Percentiles rank a stretch among this genome's conserved stretches.
phyloP scores from a whole-genome alignment of 2,329 filamentous ascomycete genomes.

The Hypocreales sp. region DNA sequence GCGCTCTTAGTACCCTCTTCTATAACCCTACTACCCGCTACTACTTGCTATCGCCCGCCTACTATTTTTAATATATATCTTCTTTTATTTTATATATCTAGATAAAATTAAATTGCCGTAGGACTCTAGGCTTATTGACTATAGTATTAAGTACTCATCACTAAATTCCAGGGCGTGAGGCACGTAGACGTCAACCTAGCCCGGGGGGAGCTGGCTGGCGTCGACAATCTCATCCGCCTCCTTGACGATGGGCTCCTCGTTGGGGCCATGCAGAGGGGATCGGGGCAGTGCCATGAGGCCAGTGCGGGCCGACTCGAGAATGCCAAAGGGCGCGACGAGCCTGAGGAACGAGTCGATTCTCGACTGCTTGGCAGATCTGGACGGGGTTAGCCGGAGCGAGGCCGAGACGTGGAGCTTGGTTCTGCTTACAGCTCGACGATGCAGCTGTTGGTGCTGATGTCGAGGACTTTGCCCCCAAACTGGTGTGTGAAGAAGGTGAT shows the following conservation, averaged over 20 bases:
- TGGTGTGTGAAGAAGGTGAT: constrained; percentile 96
- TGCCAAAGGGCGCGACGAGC: constrained; percentile 84
- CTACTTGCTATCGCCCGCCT: too few species aligned
- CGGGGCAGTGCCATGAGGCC: constrained; percentile 94
- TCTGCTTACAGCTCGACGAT: constrained; percentile 82
- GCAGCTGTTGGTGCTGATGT: constrained; percentile 97
- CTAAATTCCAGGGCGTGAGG: too few species aligned
- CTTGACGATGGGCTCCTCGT: constrained; percentile 56
- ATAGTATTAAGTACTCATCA: too few species aligned
- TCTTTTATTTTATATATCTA: too few species aligned
- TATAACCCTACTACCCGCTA: too few species aligned
- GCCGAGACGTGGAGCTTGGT: not conserved
- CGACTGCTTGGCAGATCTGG: constrained; percentile 73
- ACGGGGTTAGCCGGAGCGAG: constrained; percentile 8
- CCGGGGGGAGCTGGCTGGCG: constrained; percentile 81
- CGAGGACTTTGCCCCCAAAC: constrained; percentile 91
- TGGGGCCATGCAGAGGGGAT: constrained; percentile 66
- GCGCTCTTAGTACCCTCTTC: too few species aligned
- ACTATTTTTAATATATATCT: too few species aligned
- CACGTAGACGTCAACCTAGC: constrained; percentile 41
- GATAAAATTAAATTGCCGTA: too few species aligned
- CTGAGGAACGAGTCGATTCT: constrained; percentile 98
- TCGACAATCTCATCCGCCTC: constrained; percentile 93
- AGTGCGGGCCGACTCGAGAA: constrained; percentile 87
- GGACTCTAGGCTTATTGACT: too few species aligned